Evolutionary conservation across 2,329 filamentous ascomycete species (phyloP).

Genomic region (Metarhizium sp.): DNA sequence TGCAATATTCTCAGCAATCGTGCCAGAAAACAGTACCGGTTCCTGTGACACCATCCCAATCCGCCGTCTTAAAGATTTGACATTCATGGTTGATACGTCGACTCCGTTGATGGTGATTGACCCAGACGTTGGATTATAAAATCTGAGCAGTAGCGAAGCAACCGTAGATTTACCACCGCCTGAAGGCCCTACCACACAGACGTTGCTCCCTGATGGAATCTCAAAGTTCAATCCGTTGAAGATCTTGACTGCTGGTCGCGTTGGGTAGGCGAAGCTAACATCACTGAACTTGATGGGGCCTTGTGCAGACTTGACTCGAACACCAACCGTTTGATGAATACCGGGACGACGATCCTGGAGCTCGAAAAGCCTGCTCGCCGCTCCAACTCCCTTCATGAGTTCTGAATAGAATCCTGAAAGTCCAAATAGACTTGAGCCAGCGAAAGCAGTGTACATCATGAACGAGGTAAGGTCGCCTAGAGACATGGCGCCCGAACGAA

Average conservation of each 20-base stretch:
- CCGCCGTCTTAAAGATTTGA: conserved; percentile 81
- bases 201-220: conserved; percentile 87
- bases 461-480: conserved; percentile 93
- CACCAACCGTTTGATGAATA: conserved; percentile 78
- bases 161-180: conserved; percentile 96
- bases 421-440: conserved; percentile 80
- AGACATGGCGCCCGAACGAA: conserved; percentile 75
- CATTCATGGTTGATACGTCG: conserved; percentile 80
- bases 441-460: conserved; percentile 94
- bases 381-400: conserved; percentile 97
- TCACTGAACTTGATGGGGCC: conserved; percentile 83
- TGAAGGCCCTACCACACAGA: conserved; percentile 92
- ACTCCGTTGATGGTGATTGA: conserved; percentile 74
- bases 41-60: conserved; percentile 96
- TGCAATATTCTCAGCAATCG: conserved; percentile 80
- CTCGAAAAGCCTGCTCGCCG: conserved; percentile 92
- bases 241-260: conserved; percentile 81
- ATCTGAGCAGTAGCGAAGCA: conserved; percentile 79
- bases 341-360: conserved; percentile 82
- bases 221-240: conserved; percentile 85
- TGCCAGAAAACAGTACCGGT: conserved; percentile 82
- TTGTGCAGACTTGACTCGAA: conserved; percentile 70
- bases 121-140: conserved; percentile 76
- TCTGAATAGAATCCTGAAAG: conserved; percentile 96
- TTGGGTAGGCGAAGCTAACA: conserved; percentile 86